phyloP scores from a whole-genome alignment of 345 rosid species.

The Excoecaria agallocha region DNA sequence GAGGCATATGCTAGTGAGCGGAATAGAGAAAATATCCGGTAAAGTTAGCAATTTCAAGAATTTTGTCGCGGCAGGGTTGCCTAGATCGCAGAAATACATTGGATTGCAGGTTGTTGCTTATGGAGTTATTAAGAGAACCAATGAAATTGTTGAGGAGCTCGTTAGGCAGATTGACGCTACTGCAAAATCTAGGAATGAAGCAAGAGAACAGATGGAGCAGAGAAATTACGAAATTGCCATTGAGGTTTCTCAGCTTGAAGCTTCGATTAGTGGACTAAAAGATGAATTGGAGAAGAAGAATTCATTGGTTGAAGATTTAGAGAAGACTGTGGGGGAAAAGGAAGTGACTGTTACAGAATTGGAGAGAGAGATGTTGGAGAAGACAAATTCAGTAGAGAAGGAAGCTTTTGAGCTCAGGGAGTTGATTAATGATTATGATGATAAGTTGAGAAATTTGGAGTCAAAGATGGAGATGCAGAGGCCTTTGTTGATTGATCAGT shows the following conservation, averaged over 20 bases:
- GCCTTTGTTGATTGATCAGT: conserved; percentile 74
- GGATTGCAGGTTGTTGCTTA: conserved; percentile 79
- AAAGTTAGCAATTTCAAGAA: conserved; percentile 76
- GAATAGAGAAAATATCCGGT: conserved; percentile 90
- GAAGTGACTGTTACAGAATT: conserved; percentile 49
- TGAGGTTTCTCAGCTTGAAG: conserved; percentile 96
- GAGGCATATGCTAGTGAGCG: conserved; percentile 84
- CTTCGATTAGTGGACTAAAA: conserved; percentile 64
- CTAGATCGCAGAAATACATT: conserved; percentile 71
- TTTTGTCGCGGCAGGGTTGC: conserved; percentile 68
- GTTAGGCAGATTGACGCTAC: conserved; percentile 61
- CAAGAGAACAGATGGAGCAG: conserved; percentile 89
- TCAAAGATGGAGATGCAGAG: conserved; percentile 62
- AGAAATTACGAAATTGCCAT: conserved; percentile 96
- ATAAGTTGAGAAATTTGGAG: conserved; percentile 59
- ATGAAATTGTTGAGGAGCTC: conserved; percentile 93
- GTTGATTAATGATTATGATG: conserved; percentile 71
- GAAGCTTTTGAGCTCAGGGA: conserved; percentile 59
- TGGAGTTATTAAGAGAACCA: conserved; percentile 89
- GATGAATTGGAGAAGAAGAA: conserved; percentile 68
- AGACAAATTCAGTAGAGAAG: conserved; percentile 44
- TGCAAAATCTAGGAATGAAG: conserved; percentile 72
- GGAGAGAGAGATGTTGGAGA: conserved; percentile 52
- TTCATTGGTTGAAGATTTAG: conserved; percentile 47
- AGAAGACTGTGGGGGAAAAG: conserved; percentile 54